Evolutionary conservation across 148 eudicot species (phyloP), one percentile per base, ranked within the genome.

Genomic region (Vaccinium macrocarpon): DNA sequence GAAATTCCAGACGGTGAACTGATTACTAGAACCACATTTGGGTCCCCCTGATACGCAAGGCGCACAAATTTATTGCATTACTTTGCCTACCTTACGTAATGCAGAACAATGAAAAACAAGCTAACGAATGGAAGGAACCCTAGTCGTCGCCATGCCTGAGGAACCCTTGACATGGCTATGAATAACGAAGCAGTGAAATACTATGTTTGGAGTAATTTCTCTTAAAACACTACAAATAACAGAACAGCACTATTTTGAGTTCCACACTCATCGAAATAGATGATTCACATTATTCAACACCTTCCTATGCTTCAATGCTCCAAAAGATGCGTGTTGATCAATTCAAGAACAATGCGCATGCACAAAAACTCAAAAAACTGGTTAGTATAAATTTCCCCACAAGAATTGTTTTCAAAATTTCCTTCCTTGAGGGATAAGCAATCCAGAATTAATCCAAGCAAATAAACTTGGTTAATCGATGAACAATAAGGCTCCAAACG

Each of bases 361-460:
- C 46, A 42, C 46, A 42, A 42, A 42, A 42, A 42, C 46, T 42
- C 6, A 42, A 5, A 42, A 42, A 42, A 5, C 46, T 42, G 46
- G 46, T 5, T 42, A 42, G 46, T 42, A 42, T 42, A 42, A 42
- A 4, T 42, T 42, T 42, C 46, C 46, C 46, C 46, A 42, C 46
- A 42, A 42, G 16, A 16, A 27, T 66, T 25, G 27, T n/a, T 14
- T 27, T 23, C 23, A 8, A 38, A 48, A 48, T 62, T 62, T 29
- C 76, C 59, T 49, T 82, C 59, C 52, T 59, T 8, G 9, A 35
- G 27, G 52, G 52, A 59, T 29, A 19, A 79, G 72, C 82, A 78
- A 18, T 27, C 27, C 4, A 51, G 81, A 51, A 25, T 27, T 51
- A 49, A 27, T 23, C 61, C 62, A 78, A 53, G 11, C n/a, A 64